phyloP scores from a whole-genome alignment of 208 protist species.

The Trypanosoma avium region DNA sequence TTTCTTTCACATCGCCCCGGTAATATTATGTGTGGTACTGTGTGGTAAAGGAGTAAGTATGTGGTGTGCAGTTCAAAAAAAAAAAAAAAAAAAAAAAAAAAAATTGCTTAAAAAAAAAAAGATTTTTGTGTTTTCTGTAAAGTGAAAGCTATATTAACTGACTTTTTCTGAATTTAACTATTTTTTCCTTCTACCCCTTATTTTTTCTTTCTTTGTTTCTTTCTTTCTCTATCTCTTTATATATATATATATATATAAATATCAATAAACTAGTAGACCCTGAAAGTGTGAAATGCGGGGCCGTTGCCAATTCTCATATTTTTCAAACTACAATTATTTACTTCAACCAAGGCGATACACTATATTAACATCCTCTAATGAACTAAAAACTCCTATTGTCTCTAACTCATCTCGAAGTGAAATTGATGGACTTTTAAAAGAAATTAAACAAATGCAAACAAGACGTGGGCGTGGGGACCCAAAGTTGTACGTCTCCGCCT shows the following conservation, averaged over 20 bases:
- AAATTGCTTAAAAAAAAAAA: too few relatives aligned
- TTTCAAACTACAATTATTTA: background rate
- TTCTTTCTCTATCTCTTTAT: background rate
- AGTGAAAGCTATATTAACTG: background rate
- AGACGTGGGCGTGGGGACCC: slow-evolving; percentile 17
- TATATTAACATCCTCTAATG: too few relatives aligned
- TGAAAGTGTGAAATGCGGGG: background rate
- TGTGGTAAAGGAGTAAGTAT: too few relatives aligned
- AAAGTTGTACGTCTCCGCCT: slow-evolving; percentile 18
- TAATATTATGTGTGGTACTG: too few relatives aligned
- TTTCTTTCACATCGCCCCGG: too few relatives aligned
- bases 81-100: too few relatives aligned
- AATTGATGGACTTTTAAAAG: slow-evolving; percentile 28
- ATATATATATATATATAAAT: background rate
- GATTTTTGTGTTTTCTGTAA: too few relatives aligned
- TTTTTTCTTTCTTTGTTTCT: background rate
- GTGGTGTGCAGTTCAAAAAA: too few relatives aligned
- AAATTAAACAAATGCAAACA: slow-evolving; percentile 34
- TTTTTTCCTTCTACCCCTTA: background rate
- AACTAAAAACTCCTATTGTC: too few relatives aligned
- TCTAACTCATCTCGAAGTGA: background rate
- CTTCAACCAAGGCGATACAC: too few relatives aligned
- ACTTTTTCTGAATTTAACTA: background rate
- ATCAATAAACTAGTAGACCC: background rate
- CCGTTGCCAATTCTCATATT: background rate